A percentile compares a stretch with the other conserved stretches of the same genome.
Conservation (phyloP, 495 filamentous ascomycete genomes). For the Stereocaulon alpinum region DNA sequence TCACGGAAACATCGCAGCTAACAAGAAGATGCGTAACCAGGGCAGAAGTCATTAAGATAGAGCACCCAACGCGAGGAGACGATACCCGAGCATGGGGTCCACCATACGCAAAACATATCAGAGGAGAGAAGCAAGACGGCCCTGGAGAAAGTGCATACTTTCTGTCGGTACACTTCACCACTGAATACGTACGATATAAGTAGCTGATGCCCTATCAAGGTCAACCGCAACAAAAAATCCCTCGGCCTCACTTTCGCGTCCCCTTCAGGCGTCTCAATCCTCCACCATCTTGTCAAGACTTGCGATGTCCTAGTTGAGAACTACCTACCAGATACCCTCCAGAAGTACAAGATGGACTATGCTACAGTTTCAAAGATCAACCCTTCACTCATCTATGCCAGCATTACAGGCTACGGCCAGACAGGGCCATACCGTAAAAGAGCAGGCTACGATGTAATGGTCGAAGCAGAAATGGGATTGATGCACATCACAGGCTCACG, state of each 20-base stretch:
- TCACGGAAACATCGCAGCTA: background rate
- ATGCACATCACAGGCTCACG: conserved; percentile 94
- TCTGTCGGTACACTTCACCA: conserved; percentile 52
- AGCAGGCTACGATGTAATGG: conserved; percentile 98
- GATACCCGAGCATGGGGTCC: conserved; percentile 96
- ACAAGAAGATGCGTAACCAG: conserved; percentile 35
- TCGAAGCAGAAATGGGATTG: conserved; percentile 92
- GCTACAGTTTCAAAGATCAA: conserved; percentile 68
- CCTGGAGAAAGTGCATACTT: conserved; percentile 95
- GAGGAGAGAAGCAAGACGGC: conserved; percentile 49
- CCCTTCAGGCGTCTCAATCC: conserved; percentile 66
- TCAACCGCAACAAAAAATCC: conserved; percentile 95
- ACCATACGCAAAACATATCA: conserved; percentile 70
- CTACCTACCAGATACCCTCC: conserved; percentile 83
- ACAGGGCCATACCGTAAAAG: conserved; percentile 83
- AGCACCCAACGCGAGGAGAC: conserved; percentile 84
- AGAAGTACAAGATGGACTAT: conserved; percentile 86
- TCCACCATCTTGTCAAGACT: conserved; percentile 72
- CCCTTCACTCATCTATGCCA: conserved; percentile 58
- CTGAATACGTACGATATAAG: background rate
- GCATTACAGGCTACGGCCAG: conserved; percentile 74
- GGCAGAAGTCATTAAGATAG: conserved; percentile 93
- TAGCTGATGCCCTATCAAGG: conserved; percentile 35
- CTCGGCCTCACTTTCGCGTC: conserved; percentile 84
- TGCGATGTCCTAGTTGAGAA: conserved; percentile 96